Base-by-base conservation (phyloP, 106 monocot species). In the Dendrobium nobile region DNA sequence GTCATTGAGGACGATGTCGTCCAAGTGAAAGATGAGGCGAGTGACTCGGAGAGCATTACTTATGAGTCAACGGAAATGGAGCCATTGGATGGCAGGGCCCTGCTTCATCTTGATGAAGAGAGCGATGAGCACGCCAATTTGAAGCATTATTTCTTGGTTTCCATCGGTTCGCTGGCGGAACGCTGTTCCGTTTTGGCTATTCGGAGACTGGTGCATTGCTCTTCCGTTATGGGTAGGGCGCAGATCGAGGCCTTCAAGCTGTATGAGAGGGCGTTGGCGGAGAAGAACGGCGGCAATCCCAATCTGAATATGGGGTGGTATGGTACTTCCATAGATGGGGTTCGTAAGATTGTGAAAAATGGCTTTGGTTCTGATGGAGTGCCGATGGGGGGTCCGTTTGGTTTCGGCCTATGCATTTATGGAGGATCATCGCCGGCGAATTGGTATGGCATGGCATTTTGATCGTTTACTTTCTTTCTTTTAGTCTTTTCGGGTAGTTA, bases 281-380 rank as follows among this genome's bases (percentile, higher is more conserved):
- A 84, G 67, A 84, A 84, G 79, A 48, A 84, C 9, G 84, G 54
- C 5, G 87, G 87, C 0, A 61, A 84, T 67, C 48, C 84, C 6
- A 87, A 87, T 79, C 65, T 79, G 43, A 78, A 31, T 43, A 54
- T 75, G 43, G 84, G 75, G 16, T 87, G 87, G 87, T 84, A 76
- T 67, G 84, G 79, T 4, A 20, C 81, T 5, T 79, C 82, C 16
- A 54, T 54, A 15, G 81, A 84, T n/a, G 84, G 78, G 54, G 26
- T 82, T 41, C 68, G 9, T 79, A 48, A 41, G 48, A 84, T 87
- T 73, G 41, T 82, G 75, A 75, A 20, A 4, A 55, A 82, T 31
- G 86, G 83, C 4, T 86, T 89, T 47, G 84, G 72, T 54, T 47
- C 55, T 6, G 73, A 47, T 77, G 77, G 77, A 61, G 45, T 51